Evolutionary conservation across 768 basidiomycete species (phyloP), one percentile per base, ranked within the genome.

Genomic region (Terana coerulea): DNA sequence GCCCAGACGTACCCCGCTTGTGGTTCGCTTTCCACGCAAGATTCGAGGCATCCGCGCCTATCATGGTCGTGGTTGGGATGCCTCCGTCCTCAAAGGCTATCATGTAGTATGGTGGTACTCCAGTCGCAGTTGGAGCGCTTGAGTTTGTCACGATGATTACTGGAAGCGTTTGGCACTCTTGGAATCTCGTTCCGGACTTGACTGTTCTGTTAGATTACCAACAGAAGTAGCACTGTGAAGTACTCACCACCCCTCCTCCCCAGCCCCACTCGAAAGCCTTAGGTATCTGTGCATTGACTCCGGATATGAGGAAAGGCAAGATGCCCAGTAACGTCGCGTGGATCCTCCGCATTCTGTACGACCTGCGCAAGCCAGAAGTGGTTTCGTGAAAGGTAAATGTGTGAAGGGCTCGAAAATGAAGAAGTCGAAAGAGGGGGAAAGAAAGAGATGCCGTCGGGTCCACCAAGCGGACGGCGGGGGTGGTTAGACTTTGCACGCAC

Each of bases 31-130:
- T 64, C 73, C 75, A 80, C 9, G 53, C 49, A 6, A 75, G 56
- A 26, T 67, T 64, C 19, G 52, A 56, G 0, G 67, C 61, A 28
- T 70, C 62, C 2, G 56, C 53, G 14, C 74, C 78, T 17, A 76
- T 57, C 30, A 67, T 51, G 2, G 63, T 63, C 9, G 68, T 69
- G 10, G 68, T 69, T 0, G 69, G 66, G 5, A 62, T 63, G 12
- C 70, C 72, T 15, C 64, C 68, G 9, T 65, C 55, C 39, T 72
- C 68, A 34, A 73, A 69, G 1, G 74, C 71, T 12, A 77, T 63
- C 64, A 78, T 64, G 53, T 71, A 71, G 53, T 72, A 79, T 3
- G 73, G 75, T 3, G 69, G 66, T 3, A 52, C 48, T 3, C 64
- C 67, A 24, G 24, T 14, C n/a, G n/a, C n/a, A n/a, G n/a, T n/a